Evolutionary conservation across 768 basidiomycete species (phyloP), one percentile per base, ranked within the genome.

Genomic region (Serendipita vermifera): DNA sequence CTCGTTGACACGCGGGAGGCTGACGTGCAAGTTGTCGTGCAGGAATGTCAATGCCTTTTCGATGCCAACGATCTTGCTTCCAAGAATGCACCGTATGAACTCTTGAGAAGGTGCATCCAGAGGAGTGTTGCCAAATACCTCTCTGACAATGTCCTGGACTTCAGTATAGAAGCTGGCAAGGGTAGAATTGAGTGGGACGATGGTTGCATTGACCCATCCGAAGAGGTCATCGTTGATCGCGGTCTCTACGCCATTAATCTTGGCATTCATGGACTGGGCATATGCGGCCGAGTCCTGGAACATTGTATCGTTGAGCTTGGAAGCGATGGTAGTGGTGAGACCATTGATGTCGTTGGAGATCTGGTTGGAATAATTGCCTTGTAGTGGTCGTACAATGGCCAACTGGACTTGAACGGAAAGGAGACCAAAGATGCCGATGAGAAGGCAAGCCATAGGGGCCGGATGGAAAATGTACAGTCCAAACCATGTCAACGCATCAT

Each of bases 201-300:
- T 94, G 5, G 94, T 94, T 15, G 74, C 77, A 63, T 97, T 91
- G 48, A 98, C 83, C 93, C 93, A 98, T 7, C 92, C 91, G 60
- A 98, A 94, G 41, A 98, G 70, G 24, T 85, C 86, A 36, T 88
- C 72, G 66, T 97, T 89, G 68, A 98, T 79, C 4, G 80, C 77
- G 35, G 72, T 73, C 70, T 98, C 87, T 48, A 89, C 74, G 32
- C 62, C 62, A 48, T 79, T 76, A 20, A 97, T 80, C 29, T 79
- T 84, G 17, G 63, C 64, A 61, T 98, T 99, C 64, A 92, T 74
- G 31, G 74, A 74, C n/a, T 68, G 73, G 3, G 93, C 91, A 61
- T 93, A 99, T 3, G 76, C 65, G 13, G 77, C 64, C 6, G 87
- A 92, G 62, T 89, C 82, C 62, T 84, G 81, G 64, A 79, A 80